These are phyloP conservation scores for Parmales sp. DNA, from an alignment of 108 stramenopile genomes.

Conservation along the genomic window DNA sequence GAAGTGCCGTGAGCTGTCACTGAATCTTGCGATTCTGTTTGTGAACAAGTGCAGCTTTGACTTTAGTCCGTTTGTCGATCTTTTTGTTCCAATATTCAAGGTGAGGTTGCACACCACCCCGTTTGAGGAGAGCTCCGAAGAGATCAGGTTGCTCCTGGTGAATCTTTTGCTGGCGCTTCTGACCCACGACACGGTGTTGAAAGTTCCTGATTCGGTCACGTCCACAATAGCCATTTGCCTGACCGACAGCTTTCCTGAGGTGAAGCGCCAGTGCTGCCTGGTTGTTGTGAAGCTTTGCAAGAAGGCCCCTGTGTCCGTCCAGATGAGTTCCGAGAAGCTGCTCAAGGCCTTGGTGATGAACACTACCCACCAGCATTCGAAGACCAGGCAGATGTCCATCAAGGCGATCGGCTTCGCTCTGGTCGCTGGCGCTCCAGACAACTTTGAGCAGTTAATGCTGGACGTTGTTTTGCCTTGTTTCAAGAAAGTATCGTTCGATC, in stretches of 20 bases:
- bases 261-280: slow-evolving; percentile 11
- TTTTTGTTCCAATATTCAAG: background rate
- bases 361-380: background rate
- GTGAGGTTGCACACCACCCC: background rate
- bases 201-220: background rate
- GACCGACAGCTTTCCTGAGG: background rate
- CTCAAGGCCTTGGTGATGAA: background rate
- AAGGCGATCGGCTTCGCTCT: slow-evolving; percentile 1
- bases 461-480: background rate
- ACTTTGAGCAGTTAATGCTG: background rate
- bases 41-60: background rate
- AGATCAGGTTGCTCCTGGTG: slow-evolving; percentile 7
- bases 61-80: background rate
- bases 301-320: background rate
- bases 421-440: background rate
- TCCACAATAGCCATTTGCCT: background rate
- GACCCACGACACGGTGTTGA: background rate
- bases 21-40: background rate
- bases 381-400: slow-evolving; percentile 1
- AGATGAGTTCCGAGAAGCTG: background rate
- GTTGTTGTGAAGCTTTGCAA: background rate
- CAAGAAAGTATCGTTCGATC: background rate
- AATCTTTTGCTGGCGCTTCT: background rate
- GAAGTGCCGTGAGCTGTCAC: background rate
- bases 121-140: background rate